Evolutionary conservation across 257 asterid genomes (phyloP).

Genomic region (Solanum stenotomum): DNA sequence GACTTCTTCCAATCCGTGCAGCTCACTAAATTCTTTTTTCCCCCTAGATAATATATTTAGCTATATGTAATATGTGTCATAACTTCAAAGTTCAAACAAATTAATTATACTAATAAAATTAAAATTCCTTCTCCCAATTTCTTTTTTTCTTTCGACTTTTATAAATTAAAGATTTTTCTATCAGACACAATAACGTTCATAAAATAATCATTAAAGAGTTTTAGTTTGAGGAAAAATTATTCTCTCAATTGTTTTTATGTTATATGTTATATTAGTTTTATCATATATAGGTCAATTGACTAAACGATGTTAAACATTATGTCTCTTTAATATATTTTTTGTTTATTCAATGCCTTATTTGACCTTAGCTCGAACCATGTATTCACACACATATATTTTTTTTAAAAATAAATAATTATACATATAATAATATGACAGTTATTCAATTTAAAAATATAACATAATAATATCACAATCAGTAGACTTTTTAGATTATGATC

Average conservation of each 20-base stretch:
- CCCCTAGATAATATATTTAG: not conserved
- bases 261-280: not conserved
- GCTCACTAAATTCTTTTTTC: not conserved
- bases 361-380: not conserved
- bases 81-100: not conserved
- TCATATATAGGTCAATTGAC: not conserved
- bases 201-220: not conserved
- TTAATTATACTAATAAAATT: not conserved
- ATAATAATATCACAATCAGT: not conserved
- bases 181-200: not conserved
- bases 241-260: not conserved
- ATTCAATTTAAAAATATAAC: not conserved
- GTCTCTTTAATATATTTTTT: not conserved
- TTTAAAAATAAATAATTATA: not conserved
- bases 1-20: not conserved
- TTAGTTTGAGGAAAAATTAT: not conserved
- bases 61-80: not conserved
- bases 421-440: not conserved
- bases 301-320: not conserved
- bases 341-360: not conserved
- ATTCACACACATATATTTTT: not conserved
- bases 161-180: not conserved
- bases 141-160: not conserved
- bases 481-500: not conserved
- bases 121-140: not conserved